Conservation (phyloP, 768 basidiomycete genomes). For the Suillus sp. region DNA sequence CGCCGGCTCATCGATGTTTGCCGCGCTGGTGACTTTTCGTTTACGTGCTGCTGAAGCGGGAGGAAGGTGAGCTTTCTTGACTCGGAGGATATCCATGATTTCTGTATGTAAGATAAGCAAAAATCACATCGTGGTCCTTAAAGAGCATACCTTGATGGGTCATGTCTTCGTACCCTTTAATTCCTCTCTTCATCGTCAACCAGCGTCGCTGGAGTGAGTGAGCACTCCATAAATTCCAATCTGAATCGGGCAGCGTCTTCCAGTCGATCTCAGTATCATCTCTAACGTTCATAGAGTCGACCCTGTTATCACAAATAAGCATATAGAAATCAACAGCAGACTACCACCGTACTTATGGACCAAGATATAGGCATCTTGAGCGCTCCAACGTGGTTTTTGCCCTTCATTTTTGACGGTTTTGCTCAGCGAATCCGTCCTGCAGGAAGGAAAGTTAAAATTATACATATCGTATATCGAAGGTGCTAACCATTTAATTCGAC, state of each 20-base stretch:
- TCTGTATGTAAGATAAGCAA: slow-evolving; percentile 42
- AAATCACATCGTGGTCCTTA: not conserved
- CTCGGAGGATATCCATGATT: slow-evolving; percentile 78
- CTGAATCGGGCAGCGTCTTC: slow-evolving; percentile 70
- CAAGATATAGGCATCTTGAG: slow-evolving; percentile 76
- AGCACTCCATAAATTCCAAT: slow-evolving; percentile 86
- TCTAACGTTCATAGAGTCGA: slow-evolving; percentile 71
- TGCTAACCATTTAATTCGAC: slow-evolving; percentile 81
- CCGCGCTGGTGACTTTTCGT: slow-evolving; percentile 56
- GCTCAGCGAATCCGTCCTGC: slow-evolving; percentile 76
- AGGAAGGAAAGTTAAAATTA: slow-evolving; percentile 7
- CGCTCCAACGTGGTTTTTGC: slow-evolving; percentile 69
- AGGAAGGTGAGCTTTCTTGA: slow-evolving; percentile 69
- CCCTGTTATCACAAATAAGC: slow-evolving; percentile 41
- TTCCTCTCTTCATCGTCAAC: slow-evolving; percentile 74
- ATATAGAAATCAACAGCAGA: slow-evolving; percentile 3
- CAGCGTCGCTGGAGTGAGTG: slow-evolving; percentile 80
- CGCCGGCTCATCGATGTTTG: slow-evolving; percentile 42
- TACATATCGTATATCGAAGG: slow-evolving; percentile 1
- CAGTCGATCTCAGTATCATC: slow-evolving; percentile 87
- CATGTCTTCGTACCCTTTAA: slow-evolving; percentile 82
- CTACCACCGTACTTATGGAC: slow-evolving; percentile 66
- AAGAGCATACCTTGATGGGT: slow-evolving; percentile 63
- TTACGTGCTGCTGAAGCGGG: slow-evolving; percentile 39
- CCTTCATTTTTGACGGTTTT: slow-evolving; percentile 75